phyloP scores from a whole-genome alignment of 192 early-diverging fungal genomes.

The Dispira parvispora region DNA sequence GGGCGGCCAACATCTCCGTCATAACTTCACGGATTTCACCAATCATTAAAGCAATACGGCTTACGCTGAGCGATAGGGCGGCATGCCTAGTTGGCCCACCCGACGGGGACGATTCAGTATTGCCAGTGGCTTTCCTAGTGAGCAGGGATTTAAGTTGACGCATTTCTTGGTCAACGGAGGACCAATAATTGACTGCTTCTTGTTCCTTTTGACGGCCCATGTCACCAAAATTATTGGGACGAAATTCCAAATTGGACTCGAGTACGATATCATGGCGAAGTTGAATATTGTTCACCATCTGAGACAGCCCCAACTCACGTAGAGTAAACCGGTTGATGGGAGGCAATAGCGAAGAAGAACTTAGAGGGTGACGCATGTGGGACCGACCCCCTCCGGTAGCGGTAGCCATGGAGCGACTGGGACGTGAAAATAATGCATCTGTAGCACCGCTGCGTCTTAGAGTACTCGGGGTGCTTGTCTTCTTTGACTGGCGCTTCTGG shows the following conservation, averaged over 20 bases:
- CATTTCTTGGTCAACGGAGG: slow-evolving; percentile 39
- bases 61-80: background rate
- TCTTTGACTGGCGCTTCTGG: background rate
- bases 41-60: slow-evolving; percentile 41
- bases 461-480: background rate
- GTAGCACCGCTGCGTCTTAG: background rate
- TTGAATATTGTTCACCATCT: slow-evolving; percentile 70
- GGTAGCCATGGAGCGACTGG: background rate
- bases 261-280: slow-evolving; percentile 81
- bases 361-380: too few relatives aligned
- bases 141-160: slow-evolving; percentile 7
- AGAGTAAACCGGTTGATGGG: slow-evolving; percentile 76
- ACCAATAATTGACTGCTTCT: slow-evolving; percentile 58
- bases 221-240: slow-evolving; percentile 65
- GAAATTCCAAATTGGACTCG: slow-evolving; percentile 78
- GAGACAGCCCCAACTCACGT: slow-evolving; percentile 63
- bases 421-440: background rate
- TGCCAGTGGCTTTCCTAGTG: background rate
- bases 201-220: slow-evolving; percentile 40
- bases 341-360: slow-evolving; percentile 18
- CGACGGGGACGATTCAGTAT: background rate
- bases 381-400: background rate
- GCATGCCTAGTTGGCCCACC: background rate
- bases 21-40: slow-evolving; percentile 63
- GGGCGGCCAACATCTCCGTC: slow-evolving; percentile 27